Evolutionary conservation across 441 rosid genomes (phyloP), one percentile per base, ranked within the genome.

Genomic region (Isatis lusitanica): DNA sequence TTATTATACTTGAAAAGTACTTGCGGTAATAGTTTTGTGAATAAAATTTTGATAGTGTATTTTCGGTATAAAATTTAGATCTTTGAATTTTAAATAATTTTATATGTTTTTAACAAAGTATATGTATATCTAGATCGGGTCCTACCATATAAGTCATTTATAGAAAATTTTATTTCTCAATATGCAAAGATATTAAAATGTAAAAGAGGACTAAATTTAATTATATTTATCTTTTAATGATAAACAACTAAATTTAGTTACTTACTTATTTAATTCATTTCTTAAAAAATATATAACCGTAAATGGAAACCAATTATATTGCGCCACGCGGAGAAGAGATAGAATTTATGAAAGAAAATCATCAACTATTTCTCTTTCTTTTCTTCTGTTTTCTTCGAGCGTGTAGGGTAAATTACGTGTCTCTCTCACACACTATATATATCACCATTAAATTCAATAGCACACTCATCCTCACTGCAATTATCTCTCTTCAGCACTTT

Each of bases 401-500:
- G 11, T 53, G 62, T 40, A 53, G 50, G 39, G 52, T 53, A 26
- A 67, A 53, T 53, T 9, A 53, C 40, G 62, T 30, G 28, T 16
- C 17, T 64, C 36, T 24, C 66, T 66, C 35, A 16, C 46, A 4
- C 21, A 17, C 48, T 74, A 59, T 66, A 73, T 36, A 38, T 33
- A 10, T 48, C 44, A 51, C 61, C 48, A 52, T 36, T 66, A 52
- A 36, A 13, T 66, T 38, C 48, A 66, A 8, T 51, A 38, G 50
- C 71, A 24, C 38, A 17, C 50, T 66, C 70, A 48, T 18, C 46
- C 58, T 65, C 50, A 38, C 48, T 66, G 26, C 71, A 51, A 51
- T 24, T 51, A 66, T 63, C 24, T 46, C 38, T 48, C 24, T 50
- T 46, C 59, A 73, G 17, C 21, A 47, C 43, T 17, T 17, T 64